Evolutionary conservation across 768 basidiomycete species (phyloP).

Genomic region (Termitomyces eurrhizus): DNA sequence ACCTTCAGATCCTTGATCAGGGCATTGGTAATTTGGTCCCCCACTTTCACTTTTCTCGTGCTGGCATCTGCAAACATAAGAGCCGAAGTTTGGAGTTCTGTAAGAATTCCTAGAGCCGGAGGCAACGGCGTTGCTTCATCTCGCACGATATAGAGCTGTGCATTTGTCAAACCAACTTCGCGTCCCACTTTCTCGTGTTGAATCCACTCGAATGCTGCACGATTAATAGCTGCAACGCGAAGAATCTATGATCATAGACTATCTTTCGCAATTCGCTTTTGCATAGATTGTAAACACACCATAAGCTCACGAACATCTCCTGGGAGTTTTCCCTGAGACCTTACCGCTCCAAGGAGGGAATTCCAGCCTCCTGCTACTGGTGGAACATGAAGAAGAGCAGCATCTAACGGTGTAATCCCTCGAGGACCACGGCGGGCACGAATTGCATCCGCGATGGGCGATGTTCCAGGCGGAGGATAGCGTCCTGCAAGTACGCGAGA

Average conservation of each 20-base stretch:
- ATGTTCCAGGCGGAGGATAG: slow-evolving; percentile 39
- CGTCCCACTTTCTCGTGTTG: slow-evolving; percentile 52
- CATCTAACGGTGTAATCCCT: slow-evolving; percentile 48
- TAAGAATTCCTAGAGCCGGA: slow-evolving; percentile 36
- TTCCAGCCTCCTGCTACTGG: slow-evolving; percentile 49
- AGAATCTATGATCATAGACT: slow-evolving; percentile 33
- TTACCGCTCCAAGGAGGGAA: slow-evolving; percentile 43
- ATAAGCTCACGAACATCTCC: slow-evolving; percentile 49
- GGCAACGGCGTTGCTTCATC: slow-evolving; percentile 40
- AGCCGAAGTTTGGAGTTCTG: slow-evolving; percentile 46
- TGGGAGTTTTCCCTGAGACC: slow-evolving; percentile 42
- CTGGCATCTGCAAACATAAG: slow-evolving; percentile 58
- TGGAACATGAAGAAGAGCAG: slow-evolving; percentile 44
- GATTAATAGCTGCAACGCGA: slow-evolving; percentile 46
- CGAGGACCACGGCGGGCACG: slow-evolving; percentile 43
- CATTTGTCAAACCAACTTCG: slow-evolving; percentile 44
- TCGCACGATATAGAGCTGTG: slow-evolving; percentile 53
- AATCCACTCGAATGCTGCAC: slow-evolving; percentile 53
- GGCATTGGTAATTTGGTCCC: slow-evolving; percentile 32
- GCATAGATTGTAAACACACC: slow-evolving; percentile 24
- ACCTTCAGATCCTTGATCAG: slow-evolving; percentile 36
- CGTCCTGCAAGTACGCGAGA: slow-evolving; percentile 44
- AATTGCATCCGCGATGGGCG: slow-evolving; percentile 44
- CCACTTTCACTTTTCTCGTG: slow-evolving; percentile 44
- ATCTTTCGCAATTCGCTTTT: not conserved